phyloP scores from a whole-genome alignment of 306 rosid genomes.

The Sechiopsis laciniata region DNA sequence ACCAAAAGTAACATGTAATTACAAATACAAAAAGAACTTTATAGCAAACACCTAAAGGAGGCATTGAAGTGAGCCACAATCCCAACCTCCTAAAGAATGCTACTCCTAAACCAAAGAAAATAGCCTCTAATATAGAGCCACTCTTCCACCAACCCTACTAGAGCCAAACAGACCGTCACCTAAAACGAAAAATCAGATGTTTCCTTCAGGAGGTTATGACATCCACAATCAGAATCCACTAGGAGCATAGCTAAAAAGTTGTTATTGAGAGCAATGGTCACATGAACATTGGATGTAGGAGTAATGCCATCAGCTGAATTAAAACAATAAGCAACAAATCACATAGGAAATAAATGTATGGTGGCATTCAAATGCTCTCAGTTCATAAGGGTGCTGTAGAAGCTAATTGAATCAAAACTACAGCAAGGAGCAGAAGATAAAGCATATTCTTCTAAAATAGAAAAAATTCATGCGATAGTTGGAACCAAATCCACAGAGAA shows the following conservation, averaged over 20 bases:
- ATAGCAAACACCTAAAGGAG: neutral
- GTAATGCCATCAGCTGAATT: neutral
- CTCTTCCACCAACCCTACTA: no score
- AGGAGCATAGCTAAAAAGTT: neutral
- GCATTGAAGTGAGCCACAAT: neutral
- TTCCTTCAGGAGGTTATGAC: neutral
- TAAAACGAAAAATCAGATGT: neutral
- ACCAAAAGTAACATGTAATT: neutral
- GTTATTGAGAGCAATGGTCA: neutral
- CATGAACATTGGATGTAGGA: neutral
- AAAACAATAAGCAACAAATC: neutral
- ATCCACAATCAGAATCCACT: neutral
- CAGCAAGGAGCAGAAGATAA: neutral
- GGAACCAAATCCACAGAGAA: constrained; percentile 2
- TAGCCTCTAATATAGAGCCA: no score
- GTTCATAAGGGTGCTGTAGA: no score
- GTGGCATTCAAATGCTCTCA: neutral
- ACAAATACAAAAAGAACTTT: neutral
- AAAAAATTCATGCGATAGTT: neutral
- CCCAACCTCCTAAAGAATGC: no score
- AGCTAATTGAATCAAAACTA: no score
- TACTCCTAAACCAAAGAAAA: no score
- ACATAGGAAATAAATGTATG: neutral
- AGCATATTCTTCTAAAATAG: neutral
- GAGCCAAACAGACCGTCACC: no score